A percentile compares a stretch with the other conserved stretches of the same genome.
Conservation (phyloP, 2,329 filamentous ascomycete species). For the Falciphora oryzae region DNA sequence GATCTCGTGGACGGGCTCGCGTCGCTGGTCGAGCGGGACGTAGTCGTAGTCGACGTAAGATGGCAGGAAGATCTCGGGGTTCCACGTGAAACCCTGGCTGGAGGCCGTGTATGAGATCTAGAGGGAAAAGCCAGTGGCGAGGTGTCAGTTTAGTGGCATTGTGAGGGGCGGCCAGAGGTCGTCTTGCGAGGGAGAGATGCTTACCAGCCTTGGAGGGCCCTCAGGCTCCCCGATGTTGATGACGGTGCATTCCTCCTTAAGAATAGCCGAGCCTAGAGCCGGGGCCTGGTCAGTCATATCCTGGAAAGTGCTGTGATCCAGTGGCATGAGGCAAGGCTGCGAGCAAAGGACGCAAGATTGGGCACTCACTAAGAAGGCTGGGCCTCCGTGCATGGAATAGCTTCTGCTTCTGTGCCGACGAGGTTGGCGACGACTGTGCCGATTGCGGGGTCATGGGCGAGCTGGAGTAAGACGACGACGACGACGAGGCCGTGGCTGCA, state of each 20-base stretch:
- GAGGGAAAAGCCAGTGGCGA: constrained; percentile 2
- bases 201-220: constrained; percentile 64
- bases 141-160: constrained; percentile 17
- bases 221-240: constrained; percentile 73
- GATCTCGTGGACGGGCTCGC: constrained; percentile 75
- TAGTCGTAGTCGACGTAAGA: constrained; percentile 73
- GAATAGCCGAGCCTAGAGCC: constrained; percentile 58
- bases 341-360: neutral
- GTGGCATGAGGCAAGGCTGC: neutral
- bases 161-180: too few species aligned
- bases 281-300: constrained; percentile 4
- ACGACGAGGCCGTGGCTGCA: constrained; percentile 32
- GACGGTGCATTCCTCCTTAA: constrained; percentile 71
- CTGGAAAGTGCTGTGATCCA: neutral
- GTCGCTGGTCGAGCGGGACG: constrained; percentile 66
- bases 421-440: constrained; percentile 35
- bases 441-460: constrained; percentile 41
- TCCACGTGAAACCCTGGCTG: constrained; percentile 78
- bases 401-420: constrained; percentile 34
- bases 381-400: constrained; percentile 50
- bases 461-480: constrained; percentile 49
- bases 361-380: constrained; percentile 53
- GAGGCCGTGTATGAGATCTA: constrained; percentile 76
- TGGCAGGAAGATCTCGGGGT: constrained; percentile 78
- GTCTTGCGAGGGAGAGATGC: constrained; percentile 21